Base-by-base conservation (phyloP, 352 stramenopile species). In the Lagenidium sp. region DNA sequence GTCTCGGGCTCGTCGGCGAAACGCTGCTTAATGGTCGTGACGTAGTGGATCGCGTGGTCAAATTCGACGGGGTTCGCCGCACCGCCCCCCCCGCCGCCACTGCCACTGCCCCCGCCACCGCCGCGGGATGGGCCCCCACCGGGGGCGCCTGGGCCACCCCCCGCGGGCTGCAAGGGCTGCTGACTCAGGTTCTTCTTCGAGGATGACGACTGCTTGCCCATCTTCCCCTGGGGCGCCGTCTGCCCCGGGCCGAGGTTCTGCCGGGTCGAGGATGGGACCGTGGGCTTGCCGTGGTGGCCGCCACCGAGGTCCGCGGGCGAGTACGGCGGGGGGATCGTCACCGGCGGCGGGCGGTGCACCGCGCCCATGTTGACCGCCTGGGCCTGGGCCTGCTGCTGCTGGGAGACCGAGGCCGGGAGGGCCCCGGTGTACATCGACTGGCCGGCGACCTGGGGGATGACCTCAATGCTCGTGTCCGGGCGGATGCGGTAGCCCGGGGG, bases 11-110 rank as follows among this genome's bases (percentile, higher is more conserved):
- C 91, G 52, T 96, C 82, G 0, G 91, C 84, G 60, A 99, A 99
- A 24, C 96, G 83, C 60, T 98, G 96, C 67, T 99, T 99, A 68
- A 99, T 99, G 7, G 91, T 99, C 8, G 83, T 96, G 52, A 99
- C 97, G 53, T 99, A 99, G 53, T 97, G 95, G 44, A 99, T 99
- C 23, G 97, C 97, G 59, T 99, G 95, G 56, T 99, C 96, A 60
- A 99, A 99, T 62, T 99, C 97, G 4, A 98, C 85, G 1, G 95
- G 94, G 49, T 96, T 91, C 15, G 68, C 73, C 10, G 77, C 60
- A 45, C 54, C 76, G 4, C 73, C 68, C 34, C 46, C 29, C 29
- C 38, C 15, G 26, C 46, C 42, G 32, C 25, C 37, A 29, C 47
- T 45, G 16, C 22, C 16, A 6, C 19, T 5, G 23, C 25, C 24